Base-by-base conservation (phyloP, 2,329 filamentous ascomycete species). In the Aspergillus phoenicis region DNA sequence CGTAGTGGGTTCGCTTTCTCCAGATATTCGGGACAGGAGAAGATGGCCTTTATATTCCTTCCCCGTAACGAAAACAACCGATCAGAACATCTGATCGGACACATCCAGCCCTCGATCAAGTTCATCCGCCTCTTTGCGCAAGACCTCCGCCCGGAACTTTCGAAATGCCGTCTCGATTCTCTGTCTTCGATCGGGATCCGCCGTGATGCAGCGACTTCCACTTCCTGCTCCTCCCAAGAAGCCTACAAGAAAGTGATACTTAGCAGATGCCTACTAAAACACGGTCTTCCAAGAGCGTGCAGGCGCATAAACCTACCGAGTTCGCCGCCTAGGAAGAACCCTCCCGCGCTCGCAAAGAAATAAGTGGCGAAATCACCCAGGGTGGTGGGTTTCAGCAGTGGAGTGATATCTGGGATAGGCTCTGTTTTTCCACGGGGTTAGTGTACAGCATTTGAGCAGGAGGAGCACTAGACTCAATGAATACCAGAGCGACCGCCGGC, bases 321-420 rank as follows among this genome's bases (percentile, higher is more conserved):
- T 75, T 90, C 88, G 7, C 88, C 87, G 7, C 87, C 87, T 5
- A 90, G 64, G 62, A 90, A 86, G 5, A 89, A 70, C 0, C 87
- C 87, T 13, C 86, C 87, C 0, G 84, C 70, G 0, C 83, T 82
- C 51, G 89, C 87, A 69, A 90, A 84, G 62, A 84, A 83, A 68
- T 87, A 89, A 0, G 88, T 85, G 3, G 85, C 83, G 28, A 86
- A 70, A 64, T 90, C 88, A 13, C 87, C 87, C 52, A 84, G 69
- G 0, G 78, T 78, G 2, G 83, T 85, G 0, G 87, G 88, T 48
- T 83, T 81, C 43, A 90, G 65, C 39, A 85, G 68, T 0, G 81
- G 80, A 0, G 84, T 85, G 38, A 90, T 75, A 66, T 90, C 86
- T 0, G 88, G 88, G 1, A 90, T 76, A 0, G 82, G 69, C 68